Evolutionary conservation across 768 basidiomycete genomes (phyloP).

Genomic region (Leucocoprinus leucothites): DNA sequence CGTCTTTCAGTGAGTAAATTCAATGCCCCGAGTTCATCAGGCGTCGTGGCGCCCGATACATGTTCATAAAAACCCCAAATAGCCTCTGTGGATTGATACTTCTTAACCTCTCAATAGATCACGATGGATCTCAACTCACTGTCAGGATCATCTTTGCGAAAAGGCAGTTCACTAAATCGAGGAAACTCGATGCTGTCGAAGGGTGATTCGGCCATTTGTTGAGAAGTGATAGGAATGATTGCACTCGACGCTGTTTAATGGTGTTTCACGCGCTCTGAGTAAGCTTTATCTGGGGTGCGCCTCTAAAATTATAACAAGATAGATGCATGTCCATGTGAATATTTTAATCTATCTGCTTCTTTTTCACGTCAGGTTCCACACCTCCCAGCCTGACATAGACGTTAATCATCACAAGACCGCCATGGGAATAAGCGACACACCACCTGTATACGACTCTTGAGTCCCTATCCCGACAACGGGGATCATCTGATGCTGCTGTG

Average conservation of each 20-base stretch:
- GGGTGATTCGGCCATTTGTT: slow-evolving; percentile 17
- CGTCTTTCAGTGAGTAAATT: slow-evolving; percentile 21
- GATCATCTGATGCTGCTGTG: slow-evolving; percentile 35
- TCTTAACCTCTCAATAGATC: neutral
- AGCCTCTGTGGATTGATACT: slow-evolving; percentile 14
- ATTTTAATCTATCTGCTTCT: neutral
- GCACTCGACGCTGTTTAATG: neutral
- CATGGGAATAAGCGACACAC: slow-evolving; percentile 18
- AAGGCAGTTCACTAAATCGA: slow-evolving; percentile 18
- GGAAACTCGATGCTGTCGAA: slow-evolving; percentile 22
- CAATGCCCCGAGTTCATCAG: slow-evolving; percentile 21
- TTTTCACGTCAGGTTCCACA: slow-evolving; percentile 22
- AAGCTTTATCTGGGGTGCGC: neutral
- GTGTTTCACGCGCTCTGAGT: neutral
- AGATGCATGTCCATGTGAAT: neutral
- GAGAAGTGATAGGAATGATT: neutral
- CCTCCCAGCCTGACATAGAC: slow-evolving; percentile 27
- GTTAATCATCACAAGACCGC: neutral
- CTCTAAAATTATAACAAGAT: neutral
- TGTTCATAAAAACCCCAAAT: slow-evolving; percentile 26
- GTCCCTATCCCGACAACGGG: slow-evolving; percentile 34
- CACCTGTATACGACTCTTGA: slow-evolving; percentile 40
- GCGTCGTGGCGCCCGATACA: slow-evolving; percentile 12
- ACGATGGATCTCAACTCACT: slow-evolving; percentile 9
- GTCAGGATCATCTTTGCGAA: slow-evolving; percentile 19